phyloP scores from a whole-genome alignment of 1,284 basidiomycete species.

The Ganoderma sinense region DNA sequence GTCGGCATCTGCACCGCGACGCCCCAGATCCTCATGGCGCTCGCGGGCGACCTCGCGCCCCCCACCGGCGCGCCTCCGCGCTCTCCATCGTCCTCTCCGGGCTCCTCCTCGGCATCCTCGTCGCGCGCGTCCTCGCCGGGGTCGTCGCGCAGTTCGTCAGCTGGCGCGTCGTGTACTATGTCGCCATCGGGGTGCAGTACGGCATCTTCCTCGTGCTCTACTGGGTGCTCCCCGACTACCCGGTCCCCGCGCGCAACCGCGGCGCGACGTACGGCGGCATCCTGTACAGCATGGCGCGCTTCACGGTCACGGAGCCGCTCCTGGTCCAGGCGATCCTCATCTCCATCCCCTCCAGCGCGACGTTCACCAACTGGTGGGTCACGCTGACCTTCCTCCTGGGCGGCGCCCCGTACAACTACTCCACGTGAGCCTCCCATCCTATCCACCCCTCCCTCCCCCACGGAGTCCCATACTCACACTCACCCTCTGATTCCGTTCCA shows the following conservation, averaged over 20 bases:
- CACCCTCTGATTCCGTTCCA: neutral
- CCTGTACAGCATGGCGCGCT: constrained; percentile 54
- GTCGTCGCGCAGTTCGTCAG: constrained; percentile 53
- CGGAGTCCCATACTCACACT: too few relatives aligned
- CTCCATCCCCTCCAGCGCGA: constrained; percentile 48
- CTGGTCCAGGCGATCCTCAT: constrained; percentile 56
- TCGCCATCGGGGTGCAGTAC: constrained; percentile 50
- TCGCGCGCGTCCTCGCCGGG: constrained; percentile 57
- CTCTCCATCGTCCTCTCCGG: constrained; percentile 60
- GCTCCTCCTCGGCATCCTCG: constrained; percentile 56
- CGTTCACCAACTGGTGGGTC: constrained; percentile 55
- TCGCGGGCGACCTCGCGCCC: constrained; percentile 63
- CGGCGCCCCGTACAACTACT: constrained; percentile 55
- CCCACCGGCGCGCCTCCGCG: constrained; percentile 53
- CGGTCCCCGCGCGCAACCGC: constrained; percentile 52
- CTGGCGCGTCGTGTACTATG: constrained; percentile 58
- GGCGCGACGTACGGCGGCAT: constrained; percentile 53
- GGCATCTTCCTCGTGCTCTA: constrained; percentile 48
- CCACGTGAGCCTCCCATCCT: constrained; percentile 40
- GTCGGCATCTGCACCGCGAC: constrained; percentile 52
- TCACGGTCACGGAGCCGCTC: constrained; percentile 56
- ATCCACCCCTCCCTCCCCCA: neutral
- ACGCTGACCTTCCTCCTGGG: constrained; percentile 61
- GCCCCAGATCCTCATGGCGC: constrained; percentile 55
- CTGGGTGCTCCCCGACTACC: constrained; percentile 58